Evolutionary conservation across 129 eudicot genomes (phyloP).

Genomic region (Lonicera japonica): DNA sequence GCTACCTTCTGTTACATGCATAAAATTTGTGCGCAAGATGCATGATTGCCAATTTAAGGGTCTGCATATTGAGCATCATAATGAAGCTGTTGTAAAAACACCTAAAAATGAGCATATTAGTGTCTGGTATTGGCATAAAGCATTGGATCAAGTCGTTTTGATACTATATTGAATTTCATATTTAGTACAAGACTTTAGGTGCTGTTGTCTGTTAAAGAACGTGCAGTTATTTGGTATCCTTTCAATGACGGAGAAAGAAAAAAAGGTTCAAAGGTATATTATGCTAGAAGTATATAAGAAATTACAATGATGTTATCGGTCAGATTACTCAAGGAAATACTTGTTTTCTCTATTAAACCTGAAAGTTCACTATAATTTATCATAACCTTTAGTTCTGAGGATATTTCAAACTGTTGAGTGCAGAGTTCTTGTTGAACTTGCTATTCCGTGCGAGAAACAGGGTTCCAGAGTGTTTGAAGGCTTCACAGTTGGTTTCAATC

Average conservation of each 20-base stretch:
- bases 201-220: too few relatives aligned
- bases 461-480: slow-evolving; percentile 85
- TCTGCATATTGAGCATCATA: not conserved
- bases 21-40: not conserved
- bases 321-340: not conserved
- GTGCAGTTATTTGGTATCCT: not conserved
- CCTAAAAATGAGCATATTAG: not conserved
- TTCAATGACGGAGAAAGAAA: not conserved
- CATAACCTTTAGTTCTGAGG: not conserved
- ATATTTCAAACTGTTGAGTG: slow-evolving; percentile 17
- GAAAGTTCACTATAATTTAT: not conserved
- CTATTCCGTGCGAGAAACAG: slow-evolving; percentile 74
- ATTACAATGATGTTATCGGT: not conserved
- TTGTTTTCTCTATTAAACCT: not conserved
- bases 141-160: too few relatives aligned
- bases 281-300: not conserved
- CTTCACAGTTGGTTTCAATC: slow-evolving; percentile 89
- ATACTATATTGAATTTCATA: too few relatives aligned
- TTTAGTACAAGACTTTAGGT: too few relatives aligned
- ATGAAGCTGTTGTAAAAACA: not conserved
- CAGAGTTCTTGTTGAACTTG: slow-evolving; percentile 77
- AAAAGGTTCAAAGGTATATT: not conserved
- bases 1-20: not conserved
- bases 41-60: not conserved
- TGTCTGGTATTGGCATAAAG: too few relatives aligned